Evolutionary conservation across 1,139 yeast species (phyloP).

Genomic region (Ogataea hybrid): DNA sequence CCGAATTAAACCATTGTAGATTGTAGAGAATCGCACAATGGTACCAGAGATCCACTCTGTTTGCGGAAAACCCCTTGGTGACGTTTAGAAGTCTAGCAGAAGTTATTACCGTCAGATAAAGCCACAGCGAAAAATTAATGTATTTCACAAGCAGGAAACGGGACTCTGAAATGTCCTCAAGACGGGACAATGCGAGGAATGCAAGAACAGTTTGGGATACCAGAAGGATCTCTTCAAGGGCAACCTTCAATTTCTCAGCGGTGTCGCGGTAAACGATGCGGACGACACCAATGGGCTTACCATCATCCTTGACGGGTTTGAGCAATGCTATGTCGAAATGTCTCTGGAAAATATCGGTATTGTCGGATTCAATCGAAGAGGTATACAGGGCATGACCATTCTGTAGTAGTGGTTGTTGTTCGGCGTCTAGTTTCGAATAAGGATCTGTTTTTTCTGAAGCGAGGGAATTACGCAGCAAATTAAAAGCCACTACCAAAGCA

Average conservation of each 20-base stretch:
- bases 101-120: conserved; percentile 51
- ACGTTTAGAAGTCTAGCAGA: conserved; percentile 50
- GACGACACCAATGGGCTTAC: conserved; percentile 53
- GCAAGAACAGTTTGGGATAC: conserved; percentile 45
- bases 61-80: conserved; percentile 38
- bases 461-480: conserved; percentile 1
- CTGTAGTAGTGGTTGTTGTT: conserved; percentile 18
- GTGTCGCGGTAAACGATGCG: conserved; percentile 43
- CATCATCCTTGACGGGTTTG: conserved; percentile 47
- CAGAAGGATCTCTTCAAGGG: conserved; percentile 48
- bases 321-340: conserved; percentile 52
- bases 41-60: conserved; percentile 65
- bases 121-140: conserved; percentile 52
- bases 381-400: conserved; percentile 5
- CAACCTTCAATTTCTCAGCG: conserved; percentile 51
- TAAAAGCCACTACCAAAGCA: conserved; percentile 19
- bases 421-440: conserved; percentile 9
- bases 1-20: conserved; percentile 48
- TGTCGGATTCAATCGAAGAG: conserved; percentile 6
- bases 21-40: conserved; percentile 62
- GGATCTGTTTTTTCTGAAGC: background rate
- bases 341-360: conserved; percentile 27
- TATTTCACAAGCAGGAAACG: conserved; percentile 23
- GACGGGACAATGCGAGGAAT: conserved; percentile 27
- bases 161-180: background rate